phyloP scores from a whole-genome alignment of 2,329 filamentous ascomycete genomes.

The Trichoderma sp. region DNA sequence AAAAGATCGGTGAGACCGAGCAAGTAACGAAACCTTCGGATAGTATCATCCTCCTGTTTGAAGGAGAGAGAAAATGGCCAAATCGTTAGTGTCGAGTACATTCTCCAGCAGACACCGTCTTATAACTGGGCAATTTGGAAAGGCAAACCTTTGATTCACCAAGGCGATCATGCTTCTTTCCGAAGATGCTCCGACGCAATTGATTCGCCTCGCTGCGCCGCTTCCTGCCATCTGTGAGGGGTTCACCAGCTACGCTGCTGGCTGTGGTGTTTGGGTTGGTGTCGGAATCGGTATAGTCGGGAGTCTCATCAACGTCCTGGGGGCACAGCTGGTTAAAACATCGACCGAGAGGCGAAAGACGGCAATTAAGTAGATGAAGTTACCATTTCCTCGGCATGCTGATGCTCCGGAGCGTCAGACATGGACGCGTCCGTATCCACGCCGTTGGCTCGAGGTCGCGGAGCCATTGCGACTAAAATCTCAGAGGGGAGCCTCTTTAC shows the following conservation, averaged over 20 bases:
- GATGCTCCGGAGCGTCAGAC: conserved; percentile 54
- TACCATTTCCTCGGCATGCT: conserved; percentile 50
- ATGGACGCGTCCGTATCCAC: conserved; percentile 61
- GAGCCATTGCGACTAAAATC: conserved; percentile 47
- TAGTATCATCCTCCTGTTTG: conserved; percentile 82
- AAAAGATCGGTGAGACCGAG: conserved; percentile 94
- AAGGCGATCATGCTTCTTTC: conserved; percentile 88
- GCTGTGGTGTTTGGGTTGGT: conserved; percentile 68
- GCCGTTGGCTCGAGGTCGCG: conserved; percentile 51
- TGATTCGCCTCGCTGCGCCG: conserved; percentile 83
- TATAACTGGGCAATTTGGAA: neutral
- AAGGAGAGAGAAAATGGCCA: neutral
- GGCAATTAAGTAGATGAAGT: conserved; percentile 21
- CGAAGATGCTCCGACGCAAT: conserved; percentile 86
- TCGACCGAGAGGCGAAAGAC: neutral
- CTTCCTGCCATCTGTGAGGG: conserved; percentile 71
- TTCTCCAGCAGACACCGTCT: neutral
- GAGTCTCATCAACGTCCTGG: conserved; percentile 62
- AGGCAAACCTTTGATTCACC: conserved; percentile 80
- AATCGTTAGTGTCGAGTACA: neutral
- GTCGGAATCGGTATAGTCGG: conserved; percentile 64
- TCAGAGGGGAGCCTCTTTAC: conserved; percentile 45
- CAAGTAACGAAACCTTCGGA: conserved; percentile 90
- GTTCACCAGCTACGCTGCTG: conserved; percentile 82
- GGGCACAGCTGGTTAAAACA: neutral